These are phyloP conservation scores for Aspergillus aculeatinus DNA, from an alignment of 2,329 filamentous ascomycete species.

Conservation along the genomic window DNA sequence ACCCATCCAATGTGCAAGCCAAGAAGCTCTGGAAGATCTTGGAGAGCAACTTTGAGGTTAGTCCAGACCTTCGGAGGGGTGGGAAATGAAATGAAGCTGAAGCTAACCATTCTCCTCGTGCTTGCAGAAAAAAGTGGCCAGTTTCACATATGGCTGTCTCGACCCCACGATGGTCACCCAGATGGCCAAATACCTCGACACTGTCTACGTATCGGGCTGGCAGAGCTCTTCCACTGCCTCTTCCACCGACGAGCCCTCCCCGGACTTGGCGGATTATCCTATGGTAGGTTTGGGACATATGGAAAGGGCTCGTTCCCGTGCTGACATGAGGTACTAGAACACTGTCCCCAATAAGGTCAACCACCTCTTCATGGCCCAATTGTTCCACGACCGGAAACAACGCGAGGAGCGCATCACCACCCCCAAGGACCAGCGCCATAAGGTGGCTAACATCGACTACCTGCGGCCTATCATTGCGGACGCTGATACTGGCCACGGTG, in stretches of 20 bases:
- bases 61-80: conserved; percentile 24
- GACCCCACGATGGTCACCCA: conserved; percentile 98
- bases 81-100: conserved; percentile 8
- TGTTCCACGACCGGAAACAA: conserved; percentile 99
- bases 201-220: conserved; percentile 98
- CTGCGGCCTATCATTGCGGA: conserved; percentile 94
- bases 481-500: conserved; percentile 95
- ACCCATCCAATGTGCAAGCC: conserved; percentile 81
- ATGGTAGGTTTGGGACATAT: conserved; percentile 57
- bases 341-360: conserved; percentile 98
- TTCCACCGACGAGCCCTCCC: conserved; percentile 89
- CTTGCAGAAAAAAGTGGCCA: conserved; percentile 72
- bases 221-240: conserved; percentile 97
- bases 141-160: conserved; percentile 94
- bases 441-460: conserved; percentile 82
- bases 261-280: conserved; percentile 96
- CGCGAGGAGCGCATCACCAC: conserved; percentile 85
- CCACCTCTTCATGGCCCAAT: conserved; percentile 96
- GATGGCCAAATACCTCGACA: conserved; percentile 98
- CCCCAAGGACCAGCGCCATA: conserved; percentile 69
- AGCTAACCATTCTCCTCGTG: conserved; percentile 13
- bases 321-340: conserved; percentile 56
- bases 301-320: background rate
- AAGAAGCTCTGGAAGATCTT: conserved; percentile 96
- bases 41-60: conserved; percentile 79